Conservation (phyloP, 2,329 filamentous ascomycete species). For the Teratosphaeriaceae sp. region DNA sequence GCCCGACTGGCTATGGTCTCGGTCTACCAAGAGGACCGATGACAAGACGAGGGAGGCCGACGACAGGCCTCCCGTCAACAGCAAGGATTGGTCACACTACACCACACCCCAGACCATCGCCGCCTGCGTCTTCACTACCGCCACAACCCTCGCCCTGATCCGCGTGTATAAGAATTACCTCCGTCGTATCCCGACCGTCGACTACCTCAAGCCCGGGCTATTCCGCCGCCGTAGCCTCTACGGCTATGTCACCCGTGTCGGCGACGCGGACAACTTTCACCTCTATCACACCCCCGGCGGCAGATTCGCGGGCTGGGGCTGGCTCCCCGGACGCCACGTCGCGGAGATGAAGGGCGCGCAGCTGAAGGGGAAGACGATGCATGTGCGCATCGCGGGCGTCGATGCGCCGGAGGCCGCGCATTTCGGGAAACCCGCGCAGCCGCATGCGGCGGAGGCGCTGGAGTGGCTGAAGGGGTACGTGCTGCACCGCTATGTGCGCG, state of each 20-base stretch:
- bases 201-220: conserved; percentile 65
- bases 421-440: conserved; percentile 84
- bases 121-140: conserved; percentile 45
- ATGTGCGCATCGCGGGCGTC: conserved; percentile 81
- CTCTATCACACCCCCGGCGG: conserved; percentile 95
- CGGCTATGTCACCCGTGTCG: conserved; percentile 85
- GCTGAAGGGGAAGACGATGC: conserved; percentile 53
- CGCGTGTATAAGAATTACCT: conserved; percentile 65
- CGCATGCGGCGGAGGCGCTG: conserved; percentile 72
- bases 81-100: conserved; percentile 49
- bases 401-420: conserved; percentile 92
- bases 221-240: conserved; percentile 72
- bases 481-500: conserved; percentile 65
- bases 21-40: conserved; percentile 18
- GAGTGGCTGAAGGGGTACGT: conserved; percentile 73
- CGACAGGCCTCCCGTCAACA: conserved; percentile 12
- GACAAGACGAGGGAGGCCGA: conserved; percentile 16
- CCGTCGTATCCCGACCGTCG: conserved; percentile 72
- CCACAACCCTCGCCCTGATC: conserved; percentile 47
- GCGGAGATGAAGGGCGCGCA: conserved; percentile 9
- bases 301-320: conserved; percentile 76
- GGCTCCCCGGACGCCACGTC: conserved; percentile 17
- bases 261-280: conserved; percentile 94
- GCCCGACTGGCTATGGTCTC: conserved; percentile 12
- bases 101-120: conserved; percentile 41